phyloP scores from a whole-genome alignment of 495 filamentous ascomycete species.

The Jackrogersella minutella region DNA sequence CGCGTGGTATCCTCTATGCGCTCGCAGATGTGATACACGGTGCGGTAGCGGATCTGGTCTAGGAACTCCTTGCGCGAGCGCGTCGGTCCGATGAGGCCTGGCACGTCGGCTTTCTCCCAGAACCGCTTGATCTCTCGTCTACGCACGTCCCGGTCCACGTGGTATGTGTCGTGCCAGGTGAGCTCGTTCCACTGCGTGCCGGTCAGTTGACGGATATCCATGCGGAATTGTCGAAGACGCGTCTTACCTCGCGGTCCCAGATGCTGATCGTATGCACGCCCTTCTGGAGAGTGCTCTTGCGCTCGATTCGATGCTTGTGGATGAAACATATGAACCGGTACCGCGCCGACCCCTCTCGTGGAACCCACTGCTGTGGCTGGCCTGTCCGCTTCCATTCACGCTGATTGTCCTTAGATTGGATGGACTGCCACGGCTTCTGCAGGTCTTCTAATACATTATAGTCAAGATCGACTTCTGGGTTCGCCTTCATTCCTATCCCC shows the following conservation, averaged over 20 bases:
- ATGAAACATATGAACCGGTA: conserved; percentile 38
- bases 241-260: conserved; percentile 35
- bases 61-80: conserved; percentile 3
- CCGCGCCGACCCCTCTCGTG: background rate
- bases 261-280: conserved; percentile 35
- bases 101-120: background rate
- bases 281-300: conserved; percentile 11
- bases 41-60: conserved; percentile 29
- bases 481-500: background rate
- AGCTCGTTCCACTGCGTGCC: conserved; percentile 35
- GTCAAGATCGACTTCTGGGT: conserved; percentile 4
- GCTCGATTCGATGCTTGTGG: conserved; percentile 33
- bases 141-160: conserved; percentile 7
- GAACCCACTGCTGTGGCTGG: background rate
- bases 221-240: background rate
- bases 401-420: background rate
- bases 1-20: conserved; percentile 22
- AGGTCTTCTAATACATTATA: background rate
- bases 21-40: conserved; percentile 29
- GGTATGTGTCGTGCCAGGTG: conserved; percentile 36
- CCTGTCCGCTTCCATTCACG: background rate
- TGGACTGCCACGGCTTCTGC: conserved; percentile 3
- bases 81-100: background rate
- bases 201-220: no score
- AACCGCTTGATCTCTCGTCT: conserved; percentile 26